A percentile compares a stretch with the other conserved stretches of the same genome.
These are phyloP conservation scores for Cocos nucifera DNA, from an alignment of 176 grass and related monocot species.

Conservation along the genomic window DNA sequence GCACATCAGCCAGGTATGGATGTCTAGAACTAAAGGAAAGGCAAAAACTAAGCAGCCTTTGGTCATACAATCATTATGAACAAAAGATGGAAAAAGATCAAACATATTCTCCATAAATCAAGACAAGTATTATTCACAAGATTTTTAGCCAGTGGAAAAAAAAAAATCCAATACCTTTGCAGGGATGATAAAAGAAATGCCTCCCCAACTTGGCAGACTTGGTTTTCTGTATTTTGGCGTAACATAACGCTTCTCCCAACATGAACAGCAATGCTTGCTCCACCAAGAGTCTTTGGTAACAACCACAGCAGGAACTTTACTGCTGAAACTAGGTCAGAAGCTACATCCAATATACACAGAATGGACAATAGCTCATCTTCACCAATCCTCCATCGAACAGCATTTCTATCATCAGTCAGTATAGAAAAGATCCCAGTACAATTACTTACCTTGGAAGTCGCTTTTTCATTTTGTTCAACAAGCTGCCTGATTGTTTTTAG, in stretches of 20 bases:
- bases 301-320: slow-evolving; percentile 81
- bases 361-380: slow-evolving; percentile 77
- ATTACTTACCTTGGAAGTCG: slow-evolving; percentile 51
- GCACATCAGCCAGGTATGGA: too few relatives aligned
- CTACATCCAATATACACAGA: slow-evolving; percentile 86
- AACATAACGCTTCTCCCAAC: slow-evolving; percentile 41
- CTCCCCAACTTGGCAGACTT: slow-evolving; percentile 83
- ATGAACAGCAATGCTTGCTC: slow-evolving; percentile 39
- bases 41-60: too few relatives aligned
- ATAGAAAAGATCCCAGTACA: slow-evolving; percentile 37
- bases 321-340: slow-evolving; percentile 76
- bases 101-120: too few relatives aligned
- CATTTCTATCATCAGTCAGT: slow-evolving; percentile 42
- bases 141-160: background rate
- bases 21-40: too few relatives aligned
- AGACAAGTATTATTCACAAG: too few relatives aligned
- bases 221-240: slow-evolving; percentile 70
- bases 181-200: slow-evolving; percentile 84
- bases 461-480: slow-evolving; percentile 76
- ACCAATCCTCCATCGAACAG: slow-evolving; percentile 60
- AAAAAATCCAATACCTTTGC: slow-evolving; percentile 53
- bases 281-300: slow-evolving; percentile 55
- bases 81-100: too few relatives aligned
- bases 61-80: too few relatives aligned
- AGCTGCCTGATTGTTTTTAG: slow-evolving; percentile 74